phyloP scores from a whole-genome alignment of 2,329 filamentous ascomycete species.

The Hypoxylon sp. region DNA sequence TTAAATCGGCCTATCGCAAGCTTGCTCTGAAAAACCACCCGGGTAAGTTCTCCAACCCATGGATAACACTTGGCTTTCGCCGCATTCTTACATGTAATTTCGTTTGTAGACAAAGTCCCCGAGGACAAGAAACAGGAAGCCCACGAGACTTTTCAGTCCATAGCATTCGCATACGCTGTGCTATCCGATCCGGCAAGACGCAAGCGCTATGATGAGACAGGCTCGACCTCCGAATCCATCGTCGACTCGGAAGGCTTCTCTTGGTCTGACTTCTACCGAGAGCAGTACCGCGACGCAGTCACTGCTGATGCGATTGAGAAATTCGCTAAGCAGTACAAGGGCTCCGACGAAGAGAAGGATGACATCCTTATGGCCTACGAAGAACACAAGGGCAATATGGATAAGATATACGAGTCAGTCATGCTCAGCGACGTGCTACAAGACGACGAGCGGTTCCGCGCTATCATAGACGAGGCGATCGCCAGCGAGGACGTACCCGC shows the following conservation, averaged over 20 bases:
- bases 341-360: constrained; percentile 84
- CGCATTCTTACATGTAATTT: constrained; percentile 20
- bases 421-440: constrained; percentile 88
- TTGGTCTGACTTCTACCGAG: constrained; percentile 91
- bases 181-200: constrained; percentile 87
- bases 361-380: constrained; percentile 85
- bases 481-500: constrained; percentile 74
- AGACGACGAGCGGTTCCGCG: constrained; percentile 88
- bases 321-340: constrained; percentile 85
- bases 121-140: constrained; percentile 78
- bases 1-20: constrained; percentile 94
- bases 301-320: constrained; percentile 80
- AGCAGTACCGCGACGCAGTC: constrained; percentile 84
- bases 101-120: constrained; percentile 78
- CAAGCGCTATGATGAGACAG: constrained; percentile 89
- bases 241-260: constrained; percentile 85
- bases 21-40: constrained; percentile 89
- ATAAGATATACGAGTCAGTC: constrained; percentile 81
- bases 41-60: constrained; percentile 65
- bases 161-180: constrained; percentile 94
- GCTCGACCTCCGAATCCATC: constrained; percentile 87
- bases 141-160: constrained; percentile 85
- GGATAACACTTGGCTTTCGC: not conserved
- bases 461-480: constrained; percentile 87
- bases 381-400: constrained; percentile 80